Percentiles rank a stretch among this genome's conserved stretches.
phyloP scores from a whole-genome alignment of 2,329 filamentous ascomycete genomes.

The Rugonectria rugulosa region DNA sequence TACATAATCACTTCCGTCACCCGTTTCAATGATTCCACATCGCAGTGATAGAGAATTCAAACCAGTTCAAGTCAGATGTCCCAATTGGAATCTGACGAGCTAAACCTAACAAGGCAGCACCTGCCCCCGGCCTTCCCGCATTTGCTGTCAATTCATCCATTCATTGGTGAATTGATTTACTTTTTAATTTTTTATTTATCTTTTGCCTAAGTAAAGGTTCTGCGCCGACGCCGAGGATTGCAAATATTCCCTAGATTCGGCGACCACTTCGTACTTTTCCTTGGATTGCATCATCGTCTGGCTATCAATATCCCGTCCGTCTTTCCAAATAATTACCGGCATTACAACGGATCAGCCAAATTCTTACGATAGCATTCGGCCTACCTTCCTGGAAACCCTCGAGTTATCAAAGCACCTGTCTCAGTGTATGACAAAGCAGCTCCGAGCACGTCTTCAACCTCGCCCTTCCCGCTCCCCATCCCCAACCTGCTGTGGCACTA shows the following conservation, averaged over 20 bases:
- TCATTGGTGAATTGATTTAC: too few species aligned
- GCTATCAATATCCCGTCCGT: too few species aligned
- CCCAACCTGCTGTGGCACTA: neutral
- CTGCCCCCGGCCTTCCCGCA: neutral
- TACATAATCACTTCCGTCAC: neutral
- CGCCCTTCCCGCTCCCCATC: neutral
- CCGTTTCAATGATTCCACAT: neutral
- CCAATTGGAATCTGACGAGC: neutral
- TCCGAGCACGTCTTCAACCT: conserved; percentile 1
- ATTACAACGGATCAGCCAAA: too few species aligned
- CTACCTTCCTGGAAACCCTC: too few species aligned
- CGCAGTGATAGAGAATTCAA: neutral
- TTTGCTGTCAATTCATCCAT: too few species aligned
- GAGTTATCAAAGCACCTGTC: too few species aligned
- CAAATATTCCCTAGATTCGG: neutral
- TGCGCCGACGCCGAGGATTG: neutral
- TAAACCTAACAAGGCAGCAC: neutral
- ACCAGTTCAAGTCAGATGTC: too few species aligned
- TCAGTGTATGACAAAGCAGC: neutral
- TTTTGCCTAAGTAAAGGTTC: neutral
- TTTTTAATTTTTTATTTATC: neutral
- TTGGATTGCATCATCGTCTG: conserved; percentile 38
- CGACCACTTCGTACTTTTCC: too few species aligned
- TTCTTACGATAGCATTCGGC: too few species aligned
- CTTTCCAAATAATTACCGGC: too few species aligned